Evolutionary conservation across 2,329 filamentous ascomycete genomes (phyloP), one percentile per base, ranked within the genome.

Genomic region (Phaeoacremonium minimum): DNA sequence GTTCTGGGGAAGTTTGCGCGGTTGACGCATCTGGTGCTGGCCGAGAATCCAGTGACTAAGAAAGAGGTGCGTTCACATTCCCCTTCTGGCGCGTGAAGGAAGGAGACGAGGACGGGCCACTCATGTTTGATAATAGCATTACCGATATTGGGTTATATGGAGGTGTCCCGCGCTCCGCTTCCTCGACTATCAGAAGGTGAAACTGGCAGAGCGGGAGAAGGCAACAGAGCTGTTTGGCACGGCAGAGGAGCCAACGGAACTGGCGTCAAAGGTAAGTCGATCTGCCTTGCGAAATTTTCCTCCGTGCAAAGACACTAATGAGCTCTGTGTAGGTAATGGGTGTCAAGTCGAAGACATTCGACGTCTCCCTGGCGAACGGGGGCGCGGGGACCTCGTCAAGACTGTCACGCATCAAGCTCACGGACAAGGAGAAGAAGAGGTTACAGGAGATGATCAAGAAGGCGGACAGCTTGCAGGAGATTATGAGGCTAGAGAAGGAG

Each of bases 131-230:
- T 9, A 26, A 3, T 26, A 26, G 88, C 71, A 96, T 64, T 98
- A 97, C 67, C 84, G 93, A 36, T 84, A 85, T 59, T 98, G 87
- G 84, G 69, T 95, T 18, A 77, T 98, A 42, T 96, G 87, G 85
- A 79, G 83, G 45, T 87, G 85, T 57, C 89, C 88, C 1, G 75
- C 73, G 5, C 80, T 98, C 30, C 83, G 91, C 30, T 97, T 95
- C 63, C 74, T 98, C 33, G 93, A 98, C 64, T 96, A 88, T 58
- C 75, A 80, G 50, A 95, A 95, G 64, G 89, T 98, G 33, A 94
- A 88, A 63, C 80, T 93, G 46, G 80, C 75, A 0, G 93, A 98
- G 71, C 80, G 90, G 30, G 67, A 77, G 46, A 77, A 81, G 49
- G 88, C 88, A 0, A 71, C 66, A 14, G 84, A 91, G 60, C 71